A percentile compares a stretch with the other conserved stretches of the same genome.
phyloP scores from a whole-genome alignment of 345 rosid genomes.

The Brassica juncea region DNA sequence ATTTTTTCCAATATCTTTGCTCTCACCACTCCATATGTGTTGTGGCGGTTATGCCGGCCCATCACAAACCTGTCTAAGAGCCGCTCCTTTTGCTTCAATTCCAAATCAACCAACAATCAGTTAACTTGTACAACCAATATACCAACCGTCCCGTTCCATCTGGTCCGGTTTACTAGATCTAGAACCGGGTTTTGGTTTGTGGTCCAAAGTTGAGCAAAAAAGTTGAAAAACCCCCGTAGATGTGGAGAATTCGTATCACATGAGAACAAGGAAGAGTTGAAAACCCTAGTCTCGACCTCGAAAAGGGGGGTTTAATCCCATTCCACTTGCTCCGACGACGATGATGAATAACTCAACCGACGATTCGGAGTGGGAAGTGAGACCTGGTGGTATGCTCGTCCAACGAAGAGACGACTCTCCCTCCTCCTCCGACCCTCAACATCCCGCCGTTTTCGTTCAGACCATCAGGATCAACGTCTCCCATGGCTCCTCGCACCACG shows the following conservation, averaged over 20 bases:
- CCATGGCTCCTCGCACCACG: constrained; percentile 53
- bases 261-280: constrained; percentile 3
- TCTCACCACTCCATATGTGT: too few species aligned
- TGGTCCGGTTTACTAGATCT: background rate
- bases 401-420: constrained; percentile 52
- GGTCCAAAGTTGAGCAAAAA: background rate
- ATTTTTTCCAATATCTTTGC: background rate
- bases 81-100: background rate
- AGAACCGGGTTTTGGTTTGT: background rate
- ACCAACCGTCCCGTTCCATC: background rate
- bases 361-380: constrained; percentile 48
- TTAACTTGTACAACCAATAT: background rate
- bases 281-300: constrained; percentile 30
- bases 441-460: too few species aligned
- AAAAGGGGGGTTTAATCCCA: background rate
- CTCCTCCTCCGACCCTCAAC: constrained; percentile 25
- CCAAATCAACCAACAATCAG: background rate
- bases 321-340: background rate
- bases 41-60: background rate
- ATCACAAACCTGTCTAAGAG: background rate
- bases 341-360: constrained; percentile 38
- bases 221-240: background rate
- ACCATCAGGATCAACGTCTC: constrained; percentile 49
- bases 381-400: constrained; percentile 60
- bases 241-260: background rate